Percentiles rank a stretch among this genome's conserved stretches.
These are phyloP conservation scores for Phytophthora podocarpi DNA, from an alignment of 352 stramenopile genomes.

Conservation along the genomic window DNA sequence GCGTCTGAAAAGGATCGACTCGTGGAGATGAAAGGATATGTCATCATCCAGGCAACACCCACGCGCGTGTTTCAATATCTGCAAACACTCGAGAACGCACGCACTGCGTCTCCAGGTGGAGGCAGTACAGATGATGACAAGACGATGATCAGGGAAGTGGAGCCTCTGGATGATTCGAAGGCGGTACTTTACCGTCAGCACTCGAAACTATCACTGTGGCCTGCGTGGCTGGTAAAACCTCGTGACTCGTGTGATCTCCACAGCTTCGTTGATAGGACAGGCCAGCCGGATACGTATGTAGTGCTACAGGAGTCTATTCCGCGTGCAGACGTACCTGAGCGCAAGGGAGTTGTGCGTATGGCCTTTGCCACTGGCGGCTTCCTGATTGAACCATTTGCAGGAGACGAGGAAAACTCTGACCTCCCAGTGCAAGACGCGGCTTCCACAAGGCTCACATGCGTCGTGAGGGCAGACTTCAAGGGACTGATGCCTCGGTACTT, in stretches of 20 bases:
- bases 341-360: conserved; percentile 75
- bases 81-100: conserved; percentile 56
- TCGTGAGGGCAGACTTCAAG: conserved; percentile 69
- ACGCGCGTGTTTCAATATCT: conserved; percentile 66
- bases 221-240: conserved; percentile 78
- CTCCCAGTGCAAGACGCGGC: background rate
- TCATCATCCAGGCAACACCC: conserved; percentile 51
- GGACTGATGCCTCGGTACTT: conserved; percentile 66
- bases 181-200: conserved; percentile 76
- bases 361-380: conserved; percentile 74
- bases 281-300: conserved; percentile 60
- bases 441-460: conserved; percentile 54
- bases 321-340: conserved; percentile 65
- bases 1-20: conserved; percentile 49
- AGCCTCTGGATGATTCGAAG: conserved; percentile 68
- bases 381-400: conserved; percentile 58
- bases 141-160: conserved; percentile 50
- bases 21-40: conserved; percentile 78
- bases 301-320: conserved; percentile 76
- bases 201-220: conserved; percentile 76
- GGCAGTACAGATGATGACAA: conserved; percentile 40
- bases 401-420: conserved; percentile 28
- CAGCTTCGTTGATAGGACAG: conserved; percentile 76
- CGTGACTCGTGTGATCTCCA: conserved; percentile 83
- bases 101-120: conserved; percentile 13